Conservation (phyloP, 1,284 basidiomycete genomes). For the Xerocomus nothofagi region DNA sequence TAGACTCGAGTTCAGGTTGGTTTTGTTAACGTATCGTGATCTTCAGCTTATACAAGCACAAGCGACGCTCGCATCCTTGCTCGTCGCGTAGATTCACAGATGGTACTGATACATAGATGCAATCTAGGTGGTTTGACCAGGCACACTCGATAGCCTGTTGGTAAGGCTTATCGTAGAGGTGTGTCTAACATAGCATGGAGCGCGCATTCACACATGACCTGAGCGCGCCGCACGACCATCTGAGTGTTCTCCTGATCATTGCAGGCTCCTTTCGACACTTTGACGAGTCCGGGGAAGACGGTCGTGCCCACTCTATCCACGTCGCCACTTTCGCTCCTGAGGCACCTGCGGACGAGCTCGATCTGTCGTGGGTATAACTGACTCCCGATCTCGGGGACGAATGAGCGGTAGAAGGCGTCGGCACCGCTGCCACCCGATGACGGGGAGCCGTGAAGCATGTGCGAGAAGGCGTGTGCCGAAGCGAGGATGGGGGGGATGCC, state of each 20-base stretch:
- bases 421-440: constrained; percentile 42
- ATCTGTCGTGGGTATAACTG: constrained; percentile 66
- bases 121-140: constrained; percentile 20
- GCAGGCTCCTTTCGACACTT: constrained; percentile 55
- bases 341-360: constrained; percentile 76
- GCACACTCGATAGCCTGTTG: background rate
- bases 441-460: constrained; percentile 76
- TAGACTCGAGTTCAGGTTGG: too few species aligned
- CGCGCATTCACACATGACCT: constrained; percentile 82
- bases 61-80: constrained; percentile 68
- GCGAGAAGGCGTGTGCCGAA: constrained; percentile 70
- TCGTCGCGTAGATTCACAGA: constrained; percentile 50
- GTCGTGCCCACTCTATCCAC: constrained; percentile 73
- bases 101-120: constrained; percentile 20
- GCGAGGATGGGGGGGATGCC: constrained; percentile 58
- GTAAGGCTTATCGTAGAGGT: background rate
- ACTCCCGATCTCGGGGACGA: constrained; percentile 75
- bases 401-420: constrained; percentile 79
- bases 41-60: constrained; percentile 81
- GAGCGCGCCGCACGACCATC: constrained; percentile 75
- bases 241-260: constrained; percentile 51
- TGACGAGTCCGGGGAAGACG: constrained; percentile 81
- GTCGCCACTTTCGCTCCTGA: constrained; percentile 69
- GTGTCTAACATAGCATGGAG: constrained; percentile 33
- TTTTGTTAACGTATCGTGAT: constrained; percentile 1